A percentile compares a stretch with the other conserved stretches of the same genome.
These are phyloP conservation scores for Hyaloscypha variabilis DNA, from an alignment of 495 filamentous ascomycete genomes.

Conservation along the genomic window DNA sequence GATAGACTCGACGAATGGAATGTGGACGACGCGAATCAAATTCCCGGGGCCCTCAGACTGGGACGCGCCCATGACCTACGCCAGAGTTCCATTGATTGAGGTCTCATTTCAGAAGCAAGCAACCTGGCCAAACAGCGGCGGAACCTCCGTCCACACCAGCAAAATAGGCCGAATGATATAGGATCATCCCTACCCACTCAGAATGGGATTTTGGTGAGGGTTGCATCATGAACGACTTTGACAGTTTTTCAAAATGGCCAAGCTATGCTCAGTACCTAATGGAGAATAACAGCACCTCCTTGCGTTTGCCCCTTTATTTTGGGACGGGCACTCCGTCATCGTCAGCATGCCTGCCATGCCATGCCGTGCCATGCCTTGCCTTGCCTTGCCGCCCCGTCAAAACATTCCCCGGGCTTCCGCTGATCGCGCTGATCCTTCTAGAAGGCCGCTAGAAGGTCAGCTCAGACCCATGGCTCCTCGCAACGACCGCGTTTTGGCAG, in stretches of 20 bases:
- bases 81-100: background rate
- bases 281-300: too few relatives aligned
- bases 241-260: too few relatives aligned
- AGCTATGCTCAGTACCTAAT: too few relatives aligned
- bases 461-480: background rate
- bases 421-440: background rate
- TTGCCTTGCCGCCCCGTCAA: too few relatives aligned
- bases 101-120: background rate
- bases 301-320: background rate
- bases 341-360: background rate
- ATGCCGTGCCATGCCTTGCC: too few relatives aligned
- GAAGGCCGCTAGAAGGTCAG: background rate
- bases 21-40: background rate
- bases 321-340: background rate
- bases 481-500: background rate
- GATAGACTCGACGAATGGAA: background rate
- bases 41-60: background rate
- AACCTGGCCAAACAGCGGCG: background rate
- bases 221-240: too few relatives aligned
- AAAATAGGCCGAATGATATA: background rate
- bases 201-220: too few relatives aligned
- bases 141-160: background rate
- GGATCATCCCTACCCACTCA: background rate
- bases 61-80: background rate
- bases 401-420: background rate